Percentiles rank a stretch among this genome's conserved stretches.
phyloP scores from a whole-genome alignment of 257 asterid genomes.

The Solanum verrucosum region DNA sequence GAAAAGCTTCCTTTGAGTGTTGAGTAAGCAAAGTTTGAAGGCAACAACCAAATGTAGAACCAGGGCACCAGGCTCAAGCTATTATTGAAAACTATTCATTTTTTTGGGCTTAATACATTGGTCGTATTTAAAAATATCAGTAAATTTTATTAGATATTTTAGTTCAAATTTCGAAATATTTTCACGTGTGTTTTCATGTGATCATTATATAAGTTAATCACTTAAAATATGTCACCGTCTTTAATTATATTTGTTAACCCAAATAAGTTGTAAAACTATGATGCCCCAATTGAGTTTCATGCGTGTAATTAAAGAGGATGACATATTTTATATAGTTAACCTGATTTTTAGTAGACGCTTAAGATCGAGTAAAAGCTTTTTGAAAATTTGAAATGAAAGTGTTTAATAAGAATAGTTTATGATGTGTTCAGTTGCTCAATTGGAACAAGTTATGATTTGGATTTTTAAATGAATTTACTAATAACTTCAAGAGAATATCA shows the following conservation, averaged over 20 bases:
- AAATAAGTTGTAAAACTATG: background rate
- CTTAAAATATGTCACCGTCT: background rate
- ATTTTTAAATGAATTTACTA: background rate
- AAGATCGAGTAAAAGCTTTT: background rate
- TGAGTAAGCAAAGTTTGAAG: background rate
- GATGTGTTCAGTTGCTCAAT: background rate
- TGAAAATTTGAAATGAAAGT: background rate
- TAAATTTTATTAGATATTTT: background rate
- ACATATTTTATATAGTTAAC: background rate
- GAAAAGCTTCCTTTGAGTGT: background rate
- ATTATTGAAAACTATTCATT: background rate
- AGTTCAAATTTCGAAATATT: background rate
- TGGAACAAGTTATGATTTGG: background rate
- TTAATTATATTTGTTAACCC: background rate
- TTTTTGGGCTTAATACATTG: background rate
- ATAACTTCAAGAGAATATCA: background rate
- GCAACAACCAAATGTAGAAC: background rate
- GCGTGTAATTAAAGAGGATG: background rate
- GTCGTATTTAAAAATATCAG: background rate
- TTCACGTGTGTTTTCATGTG: background rate
- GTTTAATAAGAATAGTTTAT: background rate
- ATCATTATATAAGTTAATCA: background rate
- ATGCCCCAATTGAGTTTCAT: background rate
- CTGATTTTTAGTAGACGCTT: background rate
- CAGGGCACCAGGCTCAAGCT: background rate